phyloP scores from a whole-genome alignment of 1,139 yeast species.

The Hyphopichia khmerensis region DNA sequence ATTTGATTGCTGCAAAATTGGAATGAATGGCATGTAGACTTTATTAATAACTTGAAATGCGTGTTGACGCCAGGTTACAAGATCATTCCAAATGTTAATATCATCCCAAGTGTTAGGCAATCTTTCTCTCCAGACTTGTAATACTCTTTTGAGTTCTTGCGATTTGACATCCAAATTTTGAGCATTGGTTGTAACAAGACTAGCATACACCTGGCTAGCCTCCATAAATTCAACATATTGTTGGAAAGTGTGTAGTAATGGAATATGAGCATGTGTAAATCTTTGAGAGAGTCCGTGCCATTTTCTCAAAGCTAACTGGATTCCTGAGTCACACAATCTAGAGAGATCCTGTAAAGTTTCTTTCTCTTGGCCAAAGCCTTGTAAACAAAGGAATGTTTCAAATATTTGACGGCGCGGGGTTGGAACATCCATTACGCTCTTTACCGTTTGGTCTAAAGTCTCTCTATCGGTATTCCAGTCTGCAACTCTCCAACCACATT shows the following conservation, averaged over 20 bases:
- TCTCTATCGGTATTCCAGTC: slow-evolving; percentile 97
- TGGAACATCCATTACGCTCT: slow-evolving; percentile 97
- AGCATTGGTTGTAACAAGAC: slow-evolving; percentile 85
- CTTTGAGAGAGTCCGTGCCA: slow-evolving; percentile 89
- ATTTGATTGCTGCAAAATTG: slow-evolving; percentile 75
- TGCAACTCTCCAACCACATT: slow-evolving; percentile 99
- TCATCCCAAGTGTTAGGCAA: slow-evolving; percentile 97
- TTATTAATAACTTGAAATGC: slow-evolving; percentile 96
- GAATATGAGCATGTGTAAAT: slow-evolving; percentile 83
- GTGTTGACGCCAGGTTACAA: slow-evolving; percentile 98
- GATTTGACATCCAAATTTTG: slow-evolving; percentile 90
- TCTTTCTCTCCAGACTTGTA: slow-evolving; percentile 98
- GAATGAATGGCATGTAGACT: slow-evolving; percentile 90
- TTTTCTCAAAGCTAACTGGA: slow-evolving; percentile 85
- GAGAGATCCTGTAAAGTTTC: slow-evolving; percentile 81
- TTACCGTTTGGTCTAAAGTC: slow-evolving; percentile 90
- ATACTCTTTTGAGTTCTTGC: slow-evolving; percentile 87
- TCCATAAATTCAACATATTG: slow-evolving; percentile 98
- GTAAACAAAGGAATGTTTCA: slow-evolving; percentile 89
- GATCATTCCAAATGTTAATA: slow-evolving; percentile 94
- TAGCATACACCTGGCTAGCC: slow-evolving; percentile 91
- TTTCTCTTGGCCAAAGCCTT: slow-evolving; percentile 89
- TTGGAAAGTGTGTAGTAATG: slow-evolving; percentile 90
- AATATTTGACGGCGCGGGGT: slow-evolving; percentile 95
- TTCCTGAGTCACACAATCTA: slow-evolving; percentile 90